Base-by-base conservation (phyloP, 345 rosid genomes). In the Lenwebbia sp. region DNA sequence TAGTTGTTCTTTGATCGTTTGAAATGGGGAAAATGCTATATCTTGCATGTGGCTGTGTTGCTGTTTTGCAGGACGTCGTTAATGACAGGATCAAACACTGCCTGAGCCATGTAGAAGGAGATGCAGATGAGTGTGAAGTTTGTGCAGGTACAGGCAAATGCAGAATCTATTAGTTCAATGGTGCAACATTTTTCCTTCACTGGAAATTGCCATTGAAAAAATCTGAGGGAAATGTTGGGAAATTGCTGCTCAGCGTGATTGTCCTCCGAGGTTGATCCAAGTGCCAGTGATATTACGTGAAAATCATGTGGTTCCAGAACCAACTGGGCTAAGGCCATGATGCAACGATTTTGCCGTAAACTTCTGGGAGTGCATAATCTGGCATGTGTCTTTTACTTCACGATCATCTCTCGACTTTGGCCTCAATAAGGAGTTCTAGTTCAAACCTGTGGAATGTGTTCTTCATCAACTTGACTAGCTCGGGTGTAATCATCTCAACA, bases 131-230 rank as follows among this genome's bases (percentile, higher is more conserved):
- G 85, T 95, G 98, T 90, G 83, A 83, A 82, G 98, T 87, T 76
- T 97, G 99, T 90, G 92, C 91, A 53, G 98, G 98, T 86, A 96
- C 99, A 87, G 86, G 90, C 87, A 97, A 92, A 87, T 97, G 99
- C 95, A 95, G 91, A 94, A 89, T 97, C 88, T 93, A 93, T 62
- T 86, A 87, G 62, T 83, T 56, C 51, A 21, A 33, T 49, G 75
- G 44, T 49, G 40, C 84, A 28, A 28, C 58, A 82, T 82, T 82
- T 82, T 83, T 44, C 58, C 37, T 70, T 37, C 47, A 37, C 26
- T 33, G 47, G 81, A 70, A 37, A 70, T 70, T 19, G 81, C 21
- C 21, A 70, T 37, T 19, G 47, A 37, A 70, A 62, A 70, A 37
- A 19, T 70, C 81, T 10, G 47, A 70, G 81, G 78, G 81, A 37